Percentiles rank a stretch among this genome's conserved stretches.
Evolutionary conservation across 2,329 filamentous ascomycete species (phyloP).

Genomic region (Venturia aucupariae): DNA sequence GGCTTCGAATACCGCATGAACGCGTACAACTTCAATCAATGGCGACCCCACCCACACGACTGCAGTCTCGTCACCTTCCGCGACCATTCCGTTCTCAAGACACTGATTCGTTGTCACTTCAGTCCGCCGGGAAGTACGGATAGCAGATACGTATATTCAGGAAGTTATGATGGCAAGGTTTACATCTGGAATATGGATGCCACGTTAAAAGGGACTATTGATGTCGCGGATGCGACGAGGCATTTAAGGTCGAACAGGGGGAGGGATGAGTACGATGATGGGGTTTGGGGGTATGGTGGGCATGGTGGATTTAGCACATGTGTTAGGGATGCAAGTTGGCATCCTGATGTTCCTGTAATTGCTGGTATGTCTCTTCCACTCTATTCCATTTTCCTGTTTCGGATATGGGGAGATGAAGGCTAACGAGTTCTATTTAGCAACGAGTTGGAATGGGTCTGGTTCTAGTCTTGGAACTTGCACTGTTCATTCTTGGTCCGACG

Average conservation of each 20-base stretch:
- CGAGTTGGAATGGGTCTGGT: slow-evolving; percentile 71
- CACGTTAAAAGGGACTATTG: slow-evolving; percentile 65
- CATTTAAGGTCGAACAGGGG: slow-evolving; percentile 47
- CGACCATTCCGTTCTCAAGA: slow-evolving; percentile 80
- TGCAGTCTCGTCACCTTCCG: slow-evolving; percentile 91
- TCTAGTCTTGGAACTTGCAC: slow-evolving; percentile 66
- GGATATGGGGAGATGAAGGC: no score
- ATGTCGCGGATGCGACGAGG: slow-evolving; percentile 64
- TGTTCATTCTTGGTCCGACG: slow-evolving; percentile 68
- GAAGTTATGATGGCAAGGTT: slow-evolving; percentile 80
- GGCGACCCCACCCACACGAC: slow-evolving; percentile 69
- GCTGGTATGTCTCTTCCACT: slow-evolving; percentile 57
- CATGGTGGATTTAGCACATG: slow-evolving; percentile 61
- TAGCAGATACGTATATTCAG: slow-evolving; percentile 85
- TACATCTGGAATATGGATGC: slow-evolving; percentile 93
- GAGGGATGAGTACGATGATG: slow-evolving; percentile 48
- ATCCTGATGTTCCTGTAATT: slow-evolving; percentile 72
- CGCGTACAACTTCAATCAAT: slow-evolving; percentile 54
- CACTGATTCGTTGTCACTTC: slow-evolving; percentile 91
- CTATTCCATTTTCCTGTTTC: no score
- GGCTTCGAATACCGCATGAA: slow-evolving; percentile 69
- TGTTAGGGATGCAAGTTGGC: slow-evolving; percentile 84
- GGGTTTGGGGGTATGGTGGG: slow-evolving; percentile 39
- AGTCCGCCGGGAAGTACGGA: slow-evolving; percentile 79
- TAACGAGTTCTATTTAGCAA: no score